Conservation (phyloP, 371 early-diverging fungal genomes). For the Actinomortierella ambigua region DNA sequence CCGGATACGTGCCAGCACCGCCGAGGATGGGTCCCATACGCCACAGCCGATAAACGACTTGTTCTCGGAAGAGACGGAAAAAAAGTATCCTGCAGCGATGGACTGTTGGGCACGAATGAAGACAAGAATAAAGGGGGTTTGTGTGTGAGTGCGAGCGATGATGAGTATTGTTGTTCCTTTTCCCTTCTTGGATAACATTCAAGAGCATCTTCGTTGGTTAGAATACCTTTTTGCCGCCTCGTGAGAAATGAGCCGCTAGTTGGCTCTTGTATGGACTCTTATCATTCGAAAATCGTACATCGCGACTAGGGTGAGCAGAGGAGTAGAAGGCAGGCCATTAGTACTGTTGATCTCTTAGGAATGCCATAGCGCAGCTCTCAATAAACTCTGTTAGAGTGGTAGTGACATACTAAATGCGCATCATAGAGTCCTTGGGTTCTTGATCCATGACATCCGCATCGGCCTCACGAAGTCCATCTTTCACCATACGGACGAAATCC, state of each 20-base stretch:
- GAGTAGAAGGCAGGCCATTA: no score
- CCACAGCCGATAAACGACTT: conserved; percentile 52
- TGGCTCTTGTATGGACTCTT: conserved; percentile 58
- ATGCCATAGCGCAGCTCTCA: no score
- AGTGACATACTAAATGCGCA: conserved; percentile 52
- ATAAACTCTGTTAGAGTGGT: no score
- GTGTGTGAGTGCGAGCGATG: no score
- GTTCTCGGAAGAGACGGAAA: conserved; percentile 50
- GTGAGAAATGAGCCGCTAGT: conserved; percentile 52
- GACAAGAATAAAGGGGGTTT: no score
- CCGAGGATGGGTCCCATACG: conserved; percentile 51
- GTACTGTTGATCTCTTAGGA: no score
- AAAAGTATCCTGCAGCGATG: conserved; percentile 54
- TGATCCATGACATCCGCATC: conserved; percentile 54
- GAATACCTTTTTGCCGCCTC: conserved; percentile 53
- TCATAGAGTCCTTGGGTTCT: conserved; percentile 55
- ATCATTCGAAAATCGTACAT: conserved; percentile 64
- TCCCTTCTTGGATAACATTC: no score
- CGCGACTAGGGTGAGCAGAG: no score
- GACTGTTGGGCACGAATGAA: no score
- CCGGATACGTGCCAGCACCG: conserved; percentile 47
- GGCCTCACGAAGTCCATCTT: conserved; percentile 48
- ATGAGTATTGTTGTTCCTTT: no score
- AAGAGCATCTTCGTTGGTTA: no score
- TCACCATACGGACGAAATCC: conserved; percentile 55